Evolutionary conservation across 164 flowering plant genomes (phyloP), one percentile per base, ranked within the genome.

Genomic region (Nelumbo lutea): DNA sequence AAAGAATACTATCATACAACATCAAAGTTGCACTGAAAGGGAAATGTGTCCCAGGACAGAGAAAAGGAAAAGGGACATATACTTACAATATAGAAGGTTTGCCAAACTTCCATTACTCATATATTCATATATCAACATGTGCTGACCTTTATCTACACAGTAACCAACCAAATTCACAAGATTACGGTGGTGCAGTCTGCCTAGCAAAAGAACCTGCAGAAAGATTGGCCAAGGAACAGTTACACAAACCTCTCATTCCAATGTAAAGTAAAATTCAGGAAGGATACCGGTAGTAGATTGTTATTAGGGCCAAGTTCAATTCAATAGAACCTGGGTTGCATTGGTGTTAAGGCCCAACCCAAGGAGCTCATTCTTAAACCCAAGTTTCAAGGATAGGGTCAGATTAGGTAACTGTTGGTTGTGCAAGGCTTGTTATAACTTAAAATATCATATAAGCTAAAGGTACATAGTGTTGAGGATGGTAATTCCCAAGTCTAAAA

Each of bases 81-180:
- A 72, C 92, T 81, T 81, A 91, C 98, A 62, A 69, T 93, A 88
- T 69, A 96, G 62, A 71, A 80, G 77, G 72, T 79, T 87, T 47
- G 77, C 91, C 84, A 96, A 80, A 83, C 98, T 96, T 59, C 99
- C 99, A 69, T 88, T 89, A 69, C 95, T 86, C 98, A 93, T 91
- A 80, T 75, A 93, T 82, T 96, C 92, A 71, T 93, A 96, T 43
- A 92, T 68, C 73, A 95, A 76, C 89, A 95, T 90, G 78, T 63
- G 86, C 51, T 87, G 87, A 48, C 98, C 94, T 84, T 90, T 92
- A 79, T 95, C 99, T 27, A 95, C 87, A 82, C 97, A 96, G 72
- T 91, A 93, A 50, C 99, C 99, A 45, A 96, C 73, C 79, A 96
- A 86, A 84, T 96, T 96, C 78, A 93, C 99, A 71, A 96, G 96